phyloP scores from a whole-genome alignment of 75 land plant genomes.

The Sequoiadendron giganteum region DNA sequence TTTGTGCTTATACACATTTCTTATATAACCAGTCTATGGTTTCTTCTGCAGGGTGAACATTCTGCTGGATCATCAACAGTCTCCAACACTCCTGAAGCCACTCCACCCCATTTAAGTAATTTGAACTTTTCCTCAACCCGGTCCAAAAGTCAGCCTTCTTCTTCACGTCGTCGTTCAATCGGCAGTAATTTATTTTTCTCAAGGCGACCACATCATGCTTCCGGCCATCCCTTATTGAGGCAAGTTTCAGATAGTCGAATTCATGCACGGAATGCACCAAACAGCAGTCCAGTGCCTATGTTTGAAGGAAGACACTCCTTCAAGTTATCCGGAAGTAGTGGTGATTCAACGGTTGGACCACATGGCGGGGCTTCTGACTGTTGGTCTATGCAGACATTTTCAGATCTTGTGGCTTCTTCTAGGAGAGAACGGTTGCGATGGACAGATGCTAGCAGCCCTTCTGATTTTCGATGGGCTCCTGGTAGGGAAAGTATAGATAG shows the following conservation, averaged over 20 bases:
- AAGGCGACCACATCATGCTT: slow-evolving; percentile 32
- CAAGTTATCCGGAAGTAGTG: slow-evolving; percentile 35
- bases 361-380: slow-evolving; percentile 50
- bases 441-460: slow-evolving; percentile 29
- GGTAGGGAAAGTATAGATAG: slow-evolving; percentile 44
- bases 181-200: slow-evolving; percentile 39
- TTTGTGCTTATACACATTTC: neutral
- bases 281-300: slow-evolving; percentile 25
- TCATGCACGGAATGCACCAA: slow-evolving; percentile 35
- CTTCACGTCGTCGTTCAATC: slow-evolving; percentile 27
- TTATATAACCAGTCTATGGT: slow-evolving; percentile 2
- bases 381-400: slow-evolving; percentile 60
- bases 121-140: slow-evolving; percentile 26
- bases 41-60: slow-evolving; percentile 27
- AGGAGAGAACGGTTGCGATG: slow-evolving; percentile 14
- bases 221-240: slow-evolving; percentile 39
- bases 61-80: slow-evolving; percentile 10
- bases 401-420: slow-evolving; percentile 56
- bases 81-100: slow-evolving; percentile 23
- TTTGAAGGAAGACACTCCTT: slow-evolving; percentile 56
- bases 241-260: slow-evolving; percentile 61
- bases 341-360: slow-evolving; percentile 40
- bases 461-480: slow-evolving; percentile 47
- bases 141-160: slow-evolving; percentile 30
- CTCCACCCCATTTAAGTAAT: slow-evolving; percentile 12